Base-by-base conservation (phyloP, 2,329 filamentous ascomycete genomes). In the Daldinia sp. region DNA sequence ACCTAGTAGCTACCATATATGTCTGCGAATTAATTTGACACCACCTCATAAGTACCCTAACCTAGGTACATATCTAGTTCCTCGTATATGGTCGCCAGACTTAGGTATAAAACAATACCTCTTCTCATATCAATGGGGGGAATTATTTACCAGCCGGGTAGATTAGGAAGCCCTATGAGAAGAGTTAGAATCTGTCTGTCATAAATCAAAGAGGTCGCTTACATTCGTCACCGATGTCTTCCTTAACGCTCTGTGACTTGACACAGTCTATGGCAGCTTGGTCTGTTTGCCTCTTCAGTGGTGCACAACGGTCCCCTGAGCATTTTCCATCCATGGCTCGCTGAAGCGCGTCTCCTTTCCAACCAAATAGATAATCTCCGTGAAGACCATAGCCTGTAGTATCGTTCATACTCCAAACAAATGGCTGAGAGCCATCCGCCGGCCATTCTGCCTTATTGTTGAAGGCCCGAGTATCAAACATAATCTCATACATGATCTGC, bases 401-500 rank as follows among this genome's bases (percentile, higher is more conserved):
- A 60, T 78, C 77, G 65, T 76, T 74, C 72, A 75, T 77, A 46
- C 67, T 74, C 75, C 75, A 78, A 63, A 75, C 74, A 69, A 77
- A 78, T 30, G 76, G 76, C 57, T 73, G 71, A 30, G 73, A 75
- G 69, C 77, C 77, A 72, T 80, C 76, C 60, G 75, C 77, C 64
- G 74, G 75, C 79, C 79, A 74, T 71, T 74, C 79, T 54, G 72
- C 72, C 76, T 78, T 65, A 72, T 77, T 74, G 73, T 78, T 78
- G 68, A 77, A 78, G 54, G 69, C 68, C 56, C 73, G 72, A 1
- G 77, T 82, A 69, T 82, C 80, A 68, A 80, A 81, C 74, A 82
- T 81, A 53, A 81, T 75, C 71, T 82, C 80, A 67, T 80, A 81
- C 80, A 82, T 82, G 62, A 82, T 66, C 73, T 82, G 80, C 37